Evolutionary conservation across 352 stramenopile genomes (phyloP), one percentile per base, ranked within the genome.

Genomic region (Phytophthora hybrid): DNA sequence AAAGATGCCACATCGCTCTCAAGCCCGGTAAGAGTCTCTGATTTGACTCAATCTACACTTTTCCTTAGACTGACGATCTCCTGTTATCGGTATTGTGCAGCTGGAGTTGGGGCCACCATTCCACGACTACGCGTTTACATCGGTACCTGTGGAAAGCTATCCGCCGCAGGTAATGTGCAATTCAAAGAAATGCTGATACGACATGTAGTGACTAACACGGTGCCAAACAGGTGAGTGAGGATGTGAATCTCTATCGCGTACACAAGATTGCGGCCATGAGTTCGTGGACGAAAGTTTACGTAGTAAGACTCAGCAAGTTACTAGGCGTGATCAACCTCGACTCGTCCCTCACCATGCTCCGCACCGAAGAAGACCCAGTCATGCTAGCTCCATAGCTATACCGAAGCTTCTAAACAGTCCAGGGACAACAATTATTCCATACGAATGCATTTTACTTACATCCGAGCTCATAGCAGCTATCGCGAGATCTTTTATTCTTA

Each of bases 271-370:
- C 89, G 16, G 82, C 88, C 6, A 92, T 94, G 77, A 89, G 82
- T 53, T 84, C 93, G 74, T 94, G 88, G 89, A 94, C 89, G 14
- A 88, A 96, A 54, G 87, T 96, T 8, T 96, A 94, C 74, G 89
- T 96, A 18, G 83, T 89, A 23, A 90, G 89, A 73, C 64, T 87
- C 55, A 89, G 89, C 69, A 85, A 89, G 47, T 63, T 96, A 10
- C 61, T 94, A 1, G 89, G 89, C 14, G 83, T 93, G 32, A 71
- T 96, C 69, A 93, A 95, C 54, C 69, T 95, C 5, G 87, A 92
- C 32, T 79, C 78, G 7, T 93, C 85, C 53, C 78, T 93, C 31
- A 89, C 67, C 61, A 83, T 84, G 66, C 76, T 93, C 37, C 76
- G 79, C 23, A 39, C 65, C 3, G 86, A 93, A 63, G 86, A 92